These are phyloP conservation scores for Dimargaris xerosporica DNA, from an alignment of 192 early-diverging fungal species.

Conservation along the genomic window DNA sequence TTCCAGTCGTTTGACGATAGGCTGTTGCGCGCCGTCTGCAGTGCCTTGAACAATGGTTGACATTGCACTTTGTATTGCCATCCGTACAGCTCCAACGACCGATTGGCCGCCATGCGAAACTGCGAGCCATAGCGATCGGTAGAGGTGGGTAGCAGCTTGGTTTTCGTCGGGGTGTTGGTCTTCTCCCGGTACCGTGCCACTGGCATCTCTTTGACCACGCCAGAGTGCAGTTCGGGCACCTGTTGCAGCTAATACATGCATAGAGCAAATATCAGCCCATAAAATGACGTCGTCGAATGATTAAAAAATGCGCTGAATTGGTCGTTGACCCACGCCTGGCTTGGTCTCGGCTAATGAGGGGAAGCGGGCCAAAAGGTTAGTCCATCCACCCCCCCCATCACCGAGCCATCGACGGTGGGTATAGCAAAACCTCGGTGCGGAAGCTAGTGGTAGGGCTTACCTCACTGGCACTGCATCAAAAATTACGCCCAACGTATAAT, in stretches of 20 bases:
- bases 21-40: slow-evolving; percentile 18
- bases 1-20: slow-evolving; percentile 26
- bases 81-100: slow-evolving; percentile 15
- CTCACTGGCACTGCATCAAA: too few relatives aligned
- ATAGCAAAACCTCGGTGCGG: too few relatives aligned
- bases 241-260: background rate
- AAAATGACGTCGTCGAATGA: too few relatives aligned
- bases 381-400: too few relatives aligned
- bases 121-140: background rate
- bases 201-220: background rate
- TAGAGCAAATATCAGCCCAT: too few relatives aligned
- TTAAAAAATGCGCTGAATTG: too few relatives aligned
- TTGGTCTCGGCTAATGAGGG: too few relatives aligned
- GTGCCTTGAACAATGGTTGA: slow-evolving; percentile 22
- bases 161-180: background rate
- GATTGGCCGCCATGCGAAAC: background rate
- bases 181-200: slow-evolving; percentile 1
- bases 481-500: too few relatives aligned
- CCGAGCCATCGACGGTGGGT: too few relatives aligned
- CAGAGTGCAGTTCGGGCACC: background rate
- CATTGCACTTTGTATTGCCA: slow-evolving; percentile 25
- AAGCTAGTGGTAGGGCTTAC: too few relatives aligned
- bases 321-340: too few relatives aligned
- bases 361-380: too few relatives aligned
- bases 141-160: background rate